Evolutionary conservation across 305 asterid genomes (phyloP).

Genomic region (Fraxinus xanthoxyloides): DNA sequence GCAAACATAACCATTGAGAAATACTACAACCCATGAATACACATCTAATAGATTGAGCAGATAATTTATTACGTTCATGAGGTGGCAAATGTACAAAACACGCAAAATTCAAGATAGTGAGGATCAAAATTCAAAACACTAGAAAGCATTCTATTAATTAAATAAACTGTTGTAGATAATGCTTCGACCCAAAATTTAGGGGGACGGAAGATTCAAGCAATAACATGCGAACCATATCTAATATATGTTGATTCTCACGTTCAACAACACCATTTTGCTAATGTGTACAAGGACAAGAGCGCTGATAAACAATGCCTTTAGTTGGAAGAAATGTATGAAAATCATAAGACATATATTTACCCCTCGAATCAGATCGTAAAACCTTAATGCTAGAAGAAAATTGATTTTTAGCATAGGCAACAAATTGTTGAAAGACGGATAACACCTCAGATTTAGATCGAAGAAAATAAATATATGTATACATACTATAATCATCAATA

Average conservation of each 20-base stretch:
- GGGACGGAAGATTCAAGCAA: not conserved
- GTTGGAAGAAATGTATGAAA: not conserved
- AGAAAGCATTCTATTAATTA: not conserved
- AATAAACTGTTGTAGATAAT: not conserved
- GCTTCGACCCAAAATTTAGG: not conserved
- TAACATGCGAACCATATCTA: not conserved
- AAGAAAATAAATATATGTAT: too few species aligned
- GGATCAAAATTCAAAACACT: not conserved
- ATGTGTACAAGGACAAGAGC: too few species aligned
- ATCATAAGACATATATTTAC: not conserved
- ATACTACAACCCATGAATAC: not conserved
- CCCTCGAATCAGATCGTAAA: not conserved
- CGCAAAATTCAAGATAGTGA: not conserved
- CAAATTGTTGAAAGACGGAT: not conserved
- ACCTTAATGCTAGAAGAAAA: not conserved
- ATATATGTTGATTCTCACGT: not conserved
- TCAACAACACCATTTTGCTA: not conserved
- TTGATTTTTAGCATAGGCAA: not conserved
- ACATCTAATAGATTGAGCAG: not conserved
- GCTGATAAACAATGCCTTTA: not conserved
- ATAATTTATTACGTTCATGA: not conserved
- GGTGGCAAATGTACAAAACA: not conserved
- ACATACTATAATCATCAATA: not conserved
- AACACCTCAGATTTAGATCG: not conserved
- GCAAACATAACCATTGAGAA: not conserved